These are phyloP conservation scores for Aechmea fasciata DNA, from an alignment of 176 grass and related monocot genomes.

Conservation along the genomic window DNA sequence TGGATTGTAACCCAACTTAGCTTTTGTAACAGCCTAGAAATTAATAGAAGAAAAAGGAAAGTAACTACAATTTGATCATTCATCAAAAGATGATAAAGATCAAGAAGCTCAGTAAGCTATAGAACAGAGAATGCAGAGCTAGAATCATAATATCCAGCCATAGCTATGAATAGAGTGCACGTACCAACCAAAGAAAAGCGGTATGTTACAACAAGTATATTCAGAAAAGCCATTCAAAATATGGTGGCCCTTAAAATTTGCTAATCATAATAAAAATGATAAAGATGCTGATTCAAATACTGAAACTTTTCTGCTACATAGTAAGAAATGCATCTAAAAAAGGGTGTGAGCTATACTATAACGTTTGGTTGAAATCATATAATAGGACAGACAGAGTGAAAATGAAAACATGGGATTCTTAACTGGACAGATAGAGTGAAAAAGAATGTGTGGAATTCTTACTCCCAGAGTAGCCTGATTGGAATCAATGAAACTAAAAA, in stretches of 20 bases:
- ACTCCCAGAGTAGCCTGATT: background rate
- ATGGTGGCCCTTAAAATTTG: background rate
- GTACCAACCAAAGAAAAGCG: background rate
- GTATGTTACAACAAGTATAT: background rate
- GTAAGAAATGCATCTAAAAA: too few relatives aligned
- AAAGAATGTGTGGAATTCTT: background rate
- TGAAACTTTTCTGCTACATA: too few relatives aligned
- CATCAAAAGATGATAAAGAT: slow-evolving; percentile 1
- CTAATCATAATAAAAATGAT: too few relatives aligned
- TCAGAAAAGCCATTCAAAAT: background rate
- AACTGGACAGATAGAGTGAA: background rate
- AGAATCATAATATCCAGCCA: background rate
- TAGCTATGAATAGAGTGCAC: background rate
- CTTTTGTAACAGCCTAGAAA: slow-evolving; percentile 92
- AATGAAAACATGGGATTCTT: background rate
- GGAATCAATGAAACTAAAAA: background rate
- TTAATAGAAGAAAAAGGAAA: slow-evolving; percentile 25
- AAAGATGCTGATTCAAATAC: too few relatives aligned
- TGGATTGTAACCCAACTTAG: slow-evolving; percentile 92
- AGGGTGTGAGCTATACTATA: background rate
- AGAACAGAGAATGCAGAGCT: background rate
- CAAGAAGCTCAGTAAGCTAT: background rate
- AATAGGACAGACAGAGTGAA: background rate
- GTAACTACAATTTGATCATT: background rate
- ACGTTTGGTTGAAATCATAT: background rate